Evolutionary conservation across 2,329 filamentous ascomycete genomes (phyloP).

Genomic region (Ploettnerulaceae sp.): DNA sequence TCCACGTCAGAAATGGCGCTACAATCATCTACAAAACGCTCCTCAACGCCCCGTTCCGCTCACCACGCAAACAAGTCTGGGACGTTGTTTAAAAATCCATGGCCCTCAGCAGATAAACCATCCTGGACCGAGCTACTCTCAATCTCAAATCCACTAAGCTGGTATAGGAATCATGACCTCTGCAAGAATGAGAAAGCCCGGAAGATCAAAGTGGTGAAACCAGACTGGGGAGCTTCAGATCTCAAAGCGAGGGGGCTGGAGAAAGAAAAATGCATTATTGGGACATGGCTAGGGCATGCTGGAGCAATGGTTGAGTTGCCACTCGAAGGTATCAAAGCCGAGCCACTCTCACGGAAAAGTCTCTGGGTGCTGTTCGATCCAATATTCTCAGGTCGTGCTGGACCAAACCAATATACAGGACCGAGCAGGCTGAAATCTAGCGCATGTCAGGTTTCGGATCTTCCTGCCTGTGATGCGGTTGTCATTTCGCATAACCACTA

Average conservation of each 20-base stretch:
- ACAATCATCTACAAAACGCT: background rate
- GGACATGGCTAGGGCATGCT: slow-evolving; percentile 24
- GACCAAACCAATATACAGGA: slow-evolving; percentile 36
- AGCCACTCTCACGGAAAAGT: slow-evolving; percentile 6
- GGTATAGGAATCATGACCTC: slow-evolving; percentile 14
- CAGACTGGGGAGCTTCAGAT: slow-evolving; percentile 21
- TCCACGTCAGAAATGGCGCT: no score
- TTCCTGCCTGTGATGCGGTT: slow-evolving; percentile 67
- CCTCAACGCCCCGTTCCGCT: slow-evolving; percentile 11
- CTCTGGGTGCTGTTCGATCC: slow-evolving; percentile 25
- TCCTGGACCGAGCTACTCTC: slow-evolving; percentile 18
- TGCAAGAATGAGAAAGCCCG: slow-evolving; percentile 8
- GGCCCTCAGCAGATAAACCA: slow-evolving; percentile 23
- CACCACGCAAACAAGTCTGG: slow-evolving; percentile 21
- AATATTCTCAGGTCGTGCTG: slow-evolving; percentile 24
- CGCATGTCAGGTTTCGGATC: slow-evolving; percentile 70
- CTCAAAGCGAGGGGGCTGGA: slow-evolving; percentile 14
- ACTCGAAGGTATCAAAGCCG: slow-evolving; percentile 12
- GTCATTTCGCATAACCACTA: slow-evolving; percentile 86
- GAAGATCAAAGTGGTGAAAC: slow-evolving; percentile 21
- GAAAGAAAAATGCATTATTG: slow-evolving; percentile 20
- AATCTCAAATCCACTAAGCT: slow-evolving; percentile 16
- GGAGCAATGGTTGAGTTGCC: slow-evolving; percentile 20
- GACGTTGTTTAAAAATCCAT: slow-evolving; percentile 25
- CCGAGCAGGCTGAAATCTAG: slow-evolving; percentile 71